A percentile compares a stretch with the other conserved stretches of the same genome.
These are phyloP conservation scores for Geranium rotundifolium DNA, from an alignment of 345 rosid genomes.

Conservation along the genomic window DNA sequence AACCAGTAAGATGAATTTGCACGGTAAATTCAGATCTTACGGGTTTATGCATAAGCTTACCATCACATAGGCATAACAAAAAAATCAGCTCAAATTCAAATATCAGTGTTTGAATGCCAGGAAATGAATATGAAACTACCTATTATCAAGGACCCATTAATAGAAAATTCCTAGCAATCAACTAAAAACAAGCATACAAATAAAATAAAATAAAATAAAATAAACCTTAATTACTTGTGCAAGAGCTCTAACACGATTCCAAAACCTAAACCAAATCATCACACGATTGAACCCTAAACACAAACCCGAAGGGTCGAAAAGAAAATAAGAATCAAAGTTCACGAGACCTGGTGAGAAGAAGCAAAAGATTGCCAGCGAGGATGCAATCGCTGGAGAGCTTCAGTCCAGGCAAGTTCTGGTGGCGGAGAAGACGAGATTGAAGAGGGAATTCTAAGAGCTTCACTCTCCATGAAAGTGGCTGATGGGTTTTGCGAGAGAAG, in stretches of 20 bases:
- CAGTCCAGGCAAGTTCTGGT: constrained; percentile 52
- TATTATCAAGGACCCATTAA: background rate
- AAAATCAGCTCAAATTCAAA: background rate
- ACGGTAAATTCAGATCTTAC: too few relatives aligned
- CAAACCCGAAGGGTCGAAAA: background rate
- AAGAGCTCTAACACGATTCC: background rate
- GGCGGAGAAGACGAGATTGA: constrained; percentile 25
- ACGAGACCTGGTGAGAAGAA: constrained; percentile 37
- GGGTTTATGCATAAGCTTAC: too few relatives aligned
- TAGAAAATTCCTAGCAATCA: background rate
- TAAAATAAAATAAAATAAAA: too few relatives aligned
- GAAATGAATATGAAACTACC: background rate
- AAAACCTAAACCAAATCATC: background rate
- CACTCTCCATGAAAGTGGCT: background rate
- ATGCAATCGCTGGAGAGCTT: constrained; percentile 29
- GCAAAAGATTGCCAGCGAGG: constrained; percentile 51
- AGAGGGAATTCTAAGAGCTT: constrained; percentile 2
- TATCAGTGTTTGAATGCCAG: background rate
- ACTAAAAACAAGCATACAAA: background rate
- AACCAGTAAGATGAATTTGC: too few relatives aligned
- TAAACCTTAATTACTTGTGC: background rate
- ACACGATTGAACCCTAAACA: background rate
- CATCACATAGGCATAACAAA: too few relatives aligned
- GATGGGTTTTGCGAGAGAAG: background rate
- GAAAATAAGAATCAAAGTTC: background rate